These are phyloP conservation scores for Agrocybe chaxingu DNA, from an alignment of 768 basidiomycete genomes.

Conservation along the genomic window DNA sequence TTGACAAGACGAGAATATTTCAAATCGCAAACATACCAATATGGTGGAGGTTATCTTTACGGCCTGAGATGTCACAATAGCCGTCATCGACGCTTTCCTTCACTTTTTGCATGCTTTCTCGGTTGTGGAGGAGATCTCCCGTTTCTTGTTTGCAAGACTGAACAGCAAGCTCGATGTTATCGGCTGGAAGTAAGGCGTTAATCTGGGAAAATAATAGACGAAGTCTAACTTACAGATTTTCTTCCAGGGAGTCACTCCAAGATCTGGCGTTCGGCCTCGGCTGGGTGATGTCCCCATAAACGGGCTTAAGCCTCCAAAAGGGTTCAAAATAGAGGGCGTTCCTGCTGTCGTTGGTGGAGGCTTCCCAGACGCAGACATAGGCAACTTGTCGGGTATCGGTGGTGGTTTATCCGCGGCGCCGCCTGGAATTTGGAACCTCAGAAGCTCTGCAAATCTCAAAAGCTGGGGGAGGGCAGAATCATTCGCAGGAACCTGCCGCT, in stretches of 20 bases:
- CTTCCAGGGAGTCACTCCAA: constrained; percentile 22
- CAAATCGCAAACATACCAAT: constrained; percentile 43
- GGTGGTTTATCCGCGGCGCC: too few species aligned
- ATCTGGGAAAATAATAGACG: not conserved
- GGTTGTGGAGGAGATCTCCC: constrained; percentile 56
- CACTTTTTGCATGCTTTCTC: constrained; percentile 66
- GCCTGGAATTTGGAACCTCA: too few species aligned
- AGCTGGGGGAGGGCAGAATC: too few species aligned
- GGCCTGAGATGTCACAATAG: constrained; percentile 77
- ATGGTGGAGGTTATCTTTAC: constrained; percentile 53
- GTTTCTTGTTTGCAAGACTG: constrained; percentile 71
- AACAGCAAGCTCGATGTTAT: constrained; percentile 70
- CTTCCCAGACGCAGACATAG: too few species aligned
- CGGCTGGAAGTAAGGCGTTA: constrained; percentile 31
- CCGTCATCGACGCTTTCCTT: constrained; percentile 77
- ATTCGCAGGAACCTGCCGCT: too few species aligned
- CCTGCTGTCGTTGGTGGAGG: too few species aligned
- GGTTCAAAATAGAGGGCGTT: too few species aligned
- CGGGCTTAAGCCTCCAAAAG: too few species aligned
- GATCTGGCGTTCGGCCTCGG: too few species aligned
- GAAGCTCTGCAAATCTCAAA: too few species aligned
- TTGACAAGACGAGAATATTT: not conserved
- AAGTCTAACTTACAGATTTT: constrained; percentile 34
- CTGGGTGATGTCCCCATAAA: too few species aligned
- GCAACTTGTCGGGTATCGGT: too few species aligned